A percentile compares a stretch with the other conserved stretches of the same genome.
phyloP scores from a whole-genome alignment of 2,329 filamentous ascomycete genomes.

The Cryphonectria radicalis region DNA sequence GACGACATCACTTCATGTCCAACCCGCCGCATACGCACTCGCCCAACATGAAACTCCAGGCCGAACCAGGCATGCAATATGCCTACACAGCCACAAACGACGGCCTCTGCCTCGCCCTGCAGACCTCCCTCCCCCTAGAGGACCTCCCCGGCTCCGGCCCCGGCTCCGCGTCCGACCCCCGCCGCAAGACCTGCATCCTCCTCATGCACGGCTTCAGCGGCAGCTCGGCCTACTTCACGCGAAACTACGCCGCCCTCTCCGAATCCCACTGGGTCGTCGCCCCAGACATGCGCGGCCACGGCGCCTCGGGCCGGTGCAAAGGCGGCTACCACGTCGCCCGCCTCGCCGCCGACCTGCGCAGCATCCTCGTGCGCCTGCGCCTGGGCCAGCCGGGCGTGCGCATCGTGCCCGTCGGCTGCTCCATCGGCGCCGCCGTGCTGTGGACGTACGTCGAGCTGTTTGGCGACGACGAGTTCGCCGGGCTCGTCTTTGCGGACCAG shows the following conservation, averaged over 20 bases:
- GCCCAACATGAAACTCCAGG: constrained; percentile 18
- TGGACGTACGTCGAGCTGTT: constrained; percentile 48
- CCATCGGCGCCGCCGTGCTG: constrained; percentile 46
- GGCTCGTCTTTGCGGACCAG: constrained; percentile 46
- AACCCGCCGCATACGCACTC: background rate
- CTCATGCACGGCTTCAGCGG: constrained; percentile 48
- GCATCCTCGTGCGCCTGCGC: constrained; percentile 38
- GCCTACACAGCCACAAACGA: constrained; percentile 38
- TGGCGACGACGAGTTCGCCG: constrained; percentile 38
- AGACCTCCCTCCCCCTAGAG: constrained; percentile 40
- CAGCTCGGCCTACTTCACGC: constrained; percentile 44
- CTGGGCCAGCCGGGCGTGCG: constrained; percentile 17
- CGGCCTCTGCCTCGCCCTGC: constrained; percentile 41
- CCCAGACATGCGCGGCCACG: constrained; percentile 46
- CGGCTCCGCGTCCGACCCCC: constrained; percentile 23
- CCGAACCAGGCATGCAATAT: constrained; percentile 38
- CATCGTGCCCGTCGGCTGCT: constrained; percentile 44
- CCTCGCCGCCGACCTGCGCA: constrained; percentile 43
- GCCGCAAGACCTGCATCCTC: constrained; percentile 38
- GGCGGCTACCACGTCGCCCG: constrained; percentile 48
- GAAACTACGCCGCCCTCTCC: constrained; percentile 39
- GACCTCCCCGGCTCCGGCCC: constrained; percentile 17
- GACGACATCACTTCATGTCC: background rate
- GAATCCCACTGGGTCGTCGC: constrained; percentile 42
- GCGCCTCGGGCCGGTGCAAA: constrained; percentile 37